Conservation (phyloP, 2,329 filamentous ascomycete species). For the Claviceps sp. region DNA sequence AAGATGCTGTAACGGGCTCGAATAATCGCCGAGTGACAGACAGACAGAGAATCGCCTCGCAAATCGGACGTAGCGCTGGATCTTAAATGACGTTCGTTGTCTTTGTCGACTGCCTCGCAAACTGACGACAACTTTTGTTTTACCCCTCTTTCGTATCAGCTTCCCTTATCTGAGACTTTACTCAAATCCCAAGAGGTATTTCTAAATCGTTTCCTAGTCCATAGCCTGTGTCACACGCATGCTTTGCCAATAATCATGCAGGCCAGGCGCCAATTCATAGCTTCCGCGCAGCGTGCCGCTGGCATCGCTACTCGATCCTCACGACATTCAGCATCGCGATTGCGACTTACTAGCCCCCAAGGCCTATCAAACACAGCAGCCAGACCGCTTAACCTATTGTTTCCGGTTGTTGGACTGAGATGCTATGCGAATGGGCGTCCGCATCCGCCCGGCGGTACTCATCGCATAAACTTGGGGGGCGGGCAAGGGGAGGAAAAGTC, state of each 20-base stretch:
- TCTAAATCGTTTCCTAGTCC: too few species aligned
- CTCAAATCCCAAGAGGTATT: too few species aligned
- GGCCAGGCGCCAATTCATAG: constrained; percentile 26
- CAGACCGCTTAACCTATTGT: constrained; percentile 16
- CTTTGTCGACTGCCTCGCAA: too few species aligned
- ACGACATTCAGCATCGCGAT: constrained; percentile 11
- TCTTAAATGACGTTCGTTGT: too few species aligned
- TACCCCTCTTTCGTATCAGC: too few species aligned
- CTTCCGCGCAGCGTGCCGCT: constrained; percentile 25
- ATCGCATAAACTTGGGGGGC: constrained; percentile 79
- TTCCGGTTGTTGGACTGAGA: constrained; percentile 30
- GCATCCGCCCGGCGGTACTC: constrained; percentile 81
- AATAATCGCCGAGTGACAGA: not conserved
- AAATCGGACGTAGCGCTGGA: too few species aligned
- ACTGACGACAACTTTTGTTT: too few species aligned
- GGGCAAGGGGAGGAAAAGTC: constrained; percentile 61
- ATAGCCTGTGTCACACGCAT: not conserved
- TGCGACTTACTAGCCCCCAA: constrained; percentile 13
- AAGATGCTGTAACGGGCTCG: constrained; percentile 20
- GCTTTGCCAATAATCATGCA: constrained; percentile 23
- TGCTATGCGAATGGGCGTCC: constrained; percentile 59
- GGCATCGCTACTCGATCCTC: constrained; percentile 17
- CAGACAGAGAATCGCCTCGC: not conserved
- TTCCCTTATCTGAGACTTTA: too few species aligned
- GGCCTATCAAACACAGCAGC: constrained; percentile 9